Percentiles rank a stretch among this genome's conserved stretches.
Conservation (phyloP, 148 eudicot species). For the Fagopyrum homotropicum region DNA sequence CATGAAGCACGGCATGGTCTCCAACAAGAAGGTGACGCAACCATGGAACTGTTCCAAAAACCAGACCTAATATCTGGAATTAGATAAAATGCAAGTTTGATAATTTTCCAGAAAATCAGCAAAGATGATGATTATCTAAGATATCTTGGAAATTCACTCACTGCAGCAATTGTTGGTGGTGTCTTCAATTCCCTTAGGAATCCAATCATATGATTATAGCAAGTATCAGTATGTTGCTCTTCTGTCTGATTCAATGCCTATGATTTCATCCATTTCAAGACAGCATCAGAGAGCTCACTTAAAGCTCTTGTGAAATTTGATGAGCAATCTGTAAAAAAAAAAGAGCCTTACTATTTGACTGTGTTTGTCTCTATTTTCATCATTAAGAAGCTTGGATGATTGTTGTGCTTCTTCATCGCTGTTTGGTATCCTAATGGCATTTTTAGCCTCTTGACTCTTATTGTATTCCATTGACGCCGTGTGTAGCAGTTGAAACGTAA, state of each 20-base stretch:
- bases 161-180: conserved; percentile 1
- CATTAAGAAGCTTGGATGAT: conserved; percentile 41
- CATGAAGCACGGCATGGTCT: conserved; percentile 55
- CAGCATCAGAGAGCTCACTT: neutral
- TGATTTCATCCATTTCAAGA: neutral
- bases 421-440: conserved; percentile 39
- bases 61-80: conserved; percentile 55
- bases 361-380: conserved; percentile 23
- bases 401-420: conserved; percentile 47
- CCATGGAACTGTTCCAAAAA: conserved; percentile 53
- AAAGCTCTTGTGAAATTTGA: neutral
- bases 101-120: neutral
- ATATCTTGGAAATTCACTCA: conserved; percentile 16
- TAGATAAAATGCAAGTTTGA: neutral
- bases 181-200: neutral
- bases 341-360: neutral
- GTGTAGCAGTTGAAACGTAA: conserved; percentile 54
- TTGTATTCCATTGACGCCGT: conserved; percentile 34
- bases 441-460: conserved; percentile 29
- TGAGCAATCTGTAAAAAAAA: neutral
- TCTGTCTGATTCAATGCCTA: neutral
- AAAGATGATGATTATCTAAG: neutral
- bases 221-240: neutral
- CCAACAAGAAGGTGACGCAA: conserved; percentile 58
- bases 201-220: conserved; percentile 14